Base-by-base conservation (phyloP, 331 rosid genomes). In the Acacia concinna region DNA sequence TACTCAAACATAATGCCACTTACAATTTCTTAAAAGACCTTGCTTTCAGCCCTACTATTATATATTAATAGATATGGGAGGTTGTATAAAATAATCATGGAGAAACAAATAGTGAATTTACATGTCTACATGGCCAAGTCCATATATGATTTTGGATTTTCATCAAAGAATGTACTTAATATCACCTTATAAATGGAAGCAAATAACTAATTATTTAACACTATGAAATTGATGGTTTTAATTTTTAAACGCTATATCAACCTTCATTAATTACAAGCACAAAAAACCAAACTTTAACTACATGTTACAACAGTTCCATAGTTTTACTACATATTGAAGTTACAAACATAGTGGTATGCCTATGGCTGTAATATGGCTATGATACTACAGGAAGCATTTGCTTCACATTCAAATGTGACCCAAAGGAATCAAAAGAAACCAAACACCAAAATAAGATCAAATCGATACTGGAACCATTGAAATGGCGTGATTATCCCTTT, bases 381-480 rank as follows among this genome's bases (percentile, higher is more conserved):
- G 63, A 49, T 71, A 81, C 64, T 86, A 86, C 84, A 82, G 40
- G 92, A 82, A 82, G 87, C 87, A 78, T 79, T 84, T 78, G 87
- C 92, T 84, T 84, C 88, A 68, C 40, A 66, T 60, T 38, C 46
- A 25, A 32, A 82, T 81, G n/a, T 1, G 49, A 37, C 67, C 70
- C 57, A 56, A 23, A 56, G 52, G 21, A 10, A 46, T 34, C 27
- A 41, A 66, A 21, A n/a, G 14, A 31, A 23, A 40, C 51, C 60
- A 23, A 71, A 60, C 2, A 43, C 44, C 27, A 43, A 40, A 28
- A 70, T 63, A 27, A 0, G 30, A 35, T 75, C 14, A 47, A 20
- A 32, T 30, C 80, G 67, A 37, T 27, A 74, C 14, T 3, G 77
- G 49, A 21, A 79, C 68, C 77, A 73, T 78, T 43, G 12, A 74